Evolutionary conservation across 2,329 filamentous ascomycete genomes (phyloP).

Genomic region (Penicillium sp.): DNA sequence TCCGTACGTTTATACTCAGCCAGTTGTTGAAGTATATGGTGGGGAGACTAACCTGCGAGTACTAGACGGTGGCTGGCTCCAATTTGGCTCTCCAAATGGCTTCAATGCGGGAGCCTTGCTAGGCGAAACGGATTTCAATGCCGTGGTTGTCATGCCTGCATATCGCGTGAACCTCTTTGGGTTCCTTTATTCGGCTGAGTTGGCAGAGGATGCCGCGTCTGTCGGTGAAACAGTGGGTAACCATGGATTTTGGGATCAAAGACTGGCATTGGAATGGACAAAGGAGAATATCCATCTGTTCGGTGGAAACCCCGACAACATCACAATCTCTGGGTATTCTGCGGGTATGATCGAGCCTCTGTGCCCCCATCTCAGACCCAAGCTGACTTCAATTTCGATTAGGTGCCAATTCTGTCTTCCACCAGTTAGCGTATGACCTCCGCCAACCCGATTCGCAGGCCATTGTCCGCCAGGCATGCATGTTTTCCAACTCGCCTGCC

Average conservation of each 20-base stretch:
- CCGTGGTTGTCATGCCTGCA: slow-evolving; percentile 56
- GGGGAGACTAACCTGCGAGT: not conserved
- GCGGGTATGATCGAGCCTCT: slow-evolving; percentile 41
- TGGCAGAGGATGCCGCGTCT: slow-evolving; percentile 44
- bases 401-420: slow-evolving; percentile 57
- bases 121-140: slow-evolving; percentile 50
- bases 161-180: slow-evolving; percentile 60
- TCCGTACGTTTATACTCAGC: slow-evolving; percentile 44
- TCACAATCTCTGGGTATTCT: slow-evolving; percentile 58
- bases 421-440: slow-evolving; percentile 60
- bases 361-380: not conserved
- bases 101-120: slow-evolving; percentile 49
- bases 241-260: slow-evolving; percentile 60
- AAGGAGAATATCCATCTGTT: slow-evolving; percentile 54
- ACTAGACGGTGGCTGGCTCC: slow-evolving; percentile 58
- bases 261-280: slow-evolving; percentile 58
- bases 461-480: slow-evolving; percentile 54
- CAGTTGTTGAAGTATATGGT: not conserved
- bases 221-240: slow-evolving; percentile 47
- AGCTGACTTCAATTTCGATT: not conserved
- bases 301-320: slow-evolving; percentile 51
- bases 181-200: slow-evolving; percentile 54
- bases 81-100: slow-evolving; percentile 55
- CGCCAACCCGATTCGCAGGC: slow-evolving; percentile 47
- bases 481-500: slow-evolving; percentile 56